phyloP scores from a whole-genome alignment of 2,329 filamentous ascomycete species.

The Fusarium sp. region DNA sequence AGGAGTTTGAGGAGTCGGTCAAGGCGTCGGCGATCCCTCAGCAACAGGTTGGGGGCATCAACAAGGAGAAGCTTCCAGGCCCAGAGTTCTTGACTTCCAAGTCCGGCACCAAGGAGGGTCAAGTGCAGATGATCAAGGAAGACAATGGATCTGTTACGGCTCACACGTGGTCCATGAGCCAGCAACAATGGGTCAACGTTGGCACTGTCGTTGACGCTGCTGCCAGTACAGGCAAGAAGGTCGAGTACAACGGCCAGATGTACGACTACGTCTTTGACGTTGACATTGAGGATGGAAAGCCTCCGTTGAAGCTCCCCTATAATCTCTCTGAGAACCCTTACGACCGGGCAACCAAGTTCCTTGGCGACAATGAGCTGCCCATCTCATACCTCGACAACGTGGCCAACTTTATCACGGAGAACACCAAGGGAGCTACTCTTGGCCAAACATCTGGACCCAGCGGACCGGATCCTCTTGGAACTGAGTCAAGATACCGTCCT shows the following conservation, averaged over 20 bases:
- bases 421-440: constrained; percentile 88
- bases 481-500: constrained; percentile 81
- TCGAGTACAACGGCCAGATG: constrained; percentile 81
- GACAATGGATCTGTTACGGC: constrained; percentile 84
- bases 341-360: constrained; percentile 89
- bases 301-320: constrained; percentile 91
- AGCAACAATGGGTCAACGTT: constrained; percentile 84
- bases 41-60: constrained; percentile 83
- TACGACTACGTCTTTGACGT: constrained; percentile 98
- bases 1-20: constrained; percentile 84
- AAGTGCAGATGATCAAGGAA: constrained; percentile 91
- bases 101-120: constrained; percentile 93
- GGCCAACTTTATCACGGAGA: constrained; percentile 89
- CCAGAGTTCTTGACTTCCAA: constrained; percentile 86
- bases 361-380: constrained; percentile 88
- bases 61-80: constrained; percentile 91
- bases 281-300: constrained; percentile 94
- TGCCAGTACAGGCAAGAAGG: constrained; percentile 83
- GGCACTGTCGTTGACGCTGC: constrained; percentile 95
- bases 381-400: constrained; percentile 90
- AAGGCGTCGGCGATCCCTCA: constrained; percentile 87
- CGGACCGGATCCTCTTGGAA: constrained; percentile 79
- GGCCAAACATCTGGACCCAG: constrained; percentile 67
- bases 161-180: constrained; percentile 82
- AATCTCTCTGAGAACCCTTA: constrained; percentile 94